phyloP scores from a whole-genome alignment of 352 stramenopile species.

The Phytophthora cajani region DNA sequence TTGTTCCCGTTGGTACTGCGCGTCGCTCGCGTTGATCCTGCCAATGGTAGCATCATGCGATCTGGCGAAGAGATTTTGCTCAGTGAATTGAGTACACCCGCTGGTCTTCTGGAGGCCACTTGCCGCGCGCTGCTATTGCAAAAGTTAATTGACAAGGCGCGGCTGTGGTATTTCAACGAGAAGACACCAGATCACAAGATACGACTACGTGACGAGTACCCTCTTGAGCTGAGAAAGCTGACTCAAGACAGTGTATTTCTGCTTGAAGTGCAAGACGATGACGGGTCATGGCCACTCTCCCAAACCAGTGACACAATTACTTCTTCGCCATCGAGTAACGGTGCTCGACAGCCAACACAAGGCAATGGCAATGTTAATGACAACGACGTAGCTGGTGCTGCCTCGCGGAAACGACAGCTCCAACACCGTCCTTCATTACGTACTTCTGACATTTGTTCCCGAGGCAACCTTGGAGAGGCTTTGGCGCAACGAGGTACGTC shows the following conservation, averaged over 20 bases:
- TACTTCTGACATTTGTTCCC: conserved; percentile 81
- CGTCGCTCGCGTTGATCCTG: conserved; percentile 72
- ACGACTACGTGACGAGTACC: conserved; percentile 52
- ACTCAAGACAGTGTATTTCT: conserved; percentile 83
- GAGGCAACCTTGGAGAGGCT: conserved; percentile 69
- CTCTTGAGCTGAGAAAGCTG: conserved; percentile 60
- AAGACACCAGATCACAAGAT: conserved; percentile 74
- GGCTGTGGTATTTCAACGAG: conserved; percentile 87
- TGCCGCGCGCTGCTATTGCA: conserved; percentile 76
- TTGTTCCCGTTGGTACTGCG: conserved; percentile 83
- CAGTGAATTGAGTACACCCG: conserved; percentile 65
- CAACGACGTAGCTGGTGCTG: conserved; percentile 28
- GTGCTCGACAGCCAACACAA: conserved; percentile 22
- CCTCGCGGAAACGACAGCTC: conserved; percentile 46
- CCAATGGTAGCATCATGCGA: conserved; percentile 73
- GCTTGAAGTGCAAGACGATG: conserved; percentile 84
- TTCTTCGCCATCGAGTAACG: conserved; percentile 40
- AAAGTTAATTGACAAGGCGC: conserved; percentile 77
- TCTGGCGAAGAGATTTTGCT: conserved; percentile 84
- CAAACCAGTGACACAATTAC: conserved; percentile 57
- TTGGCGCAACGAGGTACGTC: conserved; percentile 48
- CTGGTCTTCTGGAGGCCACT: conserved; percentile 68
- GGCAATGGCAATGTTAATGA: conserved; percentile 29
- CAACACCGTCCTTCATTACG: conserved; percentile 54
- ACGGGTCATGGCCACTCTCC: conserved; percentile 86